Conservation (phyloP, 2,329 filamentous ascomycete genomes). For the Colletotrichum sp. region DNA sequence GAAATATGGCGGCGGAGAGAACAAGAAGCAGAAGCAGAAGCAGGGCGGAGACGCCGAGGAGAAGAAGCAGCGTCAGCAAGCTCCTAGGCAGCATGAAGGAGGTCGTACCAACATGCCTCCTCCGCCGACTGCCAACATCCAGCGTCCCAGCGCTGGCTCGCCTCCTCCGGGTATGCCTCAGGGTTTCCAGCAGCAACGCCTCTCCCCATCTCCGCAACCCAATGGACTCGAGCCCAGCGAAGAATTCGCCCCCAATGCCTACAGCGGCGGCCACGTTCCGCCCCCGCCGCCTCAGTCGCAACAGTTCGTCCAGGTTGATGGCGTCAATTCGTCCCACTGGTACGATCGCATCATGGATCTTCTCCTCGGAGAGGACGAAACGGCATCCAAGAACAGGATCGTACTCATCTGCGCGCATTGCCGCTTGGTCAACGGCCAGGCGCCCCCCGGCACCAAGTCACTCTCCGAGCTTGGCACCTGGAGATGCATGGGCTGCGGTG, state of each 20-base stretch:
- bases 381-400: conserved; percentile 86
- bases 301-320: conserved; percentile 14
- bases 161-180: conserved; percentile 25
- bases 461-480: conserved; percentile 84
- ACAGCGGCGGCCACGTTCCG: conserved; percentile 36
- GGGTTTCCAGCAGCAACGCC: conserved; percentile 19
- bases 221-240: conserved; percentile 49
- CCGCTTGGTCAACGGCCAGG: conserved; percentile 92
- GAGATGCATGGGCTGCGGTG: conserved; percentile 86
- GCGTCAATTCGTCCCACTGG: conserved; percentile 65
- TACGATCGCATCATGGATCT: conserved; percentile 94
- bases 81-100: conserved; percentile 24
- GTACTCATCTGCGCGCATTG: conserved; percentile 85
- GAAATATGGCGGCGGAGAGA: conserved; percentile 82
- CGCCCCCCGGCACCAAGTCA: conserved; percentile 81
- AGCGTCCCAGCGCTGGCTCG: conserved; percentile 38
- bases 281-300: conserved; percentile 25
- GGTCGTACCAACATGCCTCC: conserved; percentile 56
- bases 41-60: conserved; percentile 27
- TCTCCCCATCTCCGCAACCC: conserved; percentile 25
- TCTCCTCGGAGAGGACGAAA: conserved; percentile 93
- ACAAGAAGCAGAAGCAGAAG: conserved; percentile 41
- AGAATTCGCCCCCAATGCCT: conserved; percentile 80
- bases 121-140: conserved; percentile 69
- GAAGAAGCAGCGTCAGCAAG: conserved; percentile 30